phyloP scores from a whole-genome alignment of 352 stramenopile species.

The Phytopythium montanum region DNA sequence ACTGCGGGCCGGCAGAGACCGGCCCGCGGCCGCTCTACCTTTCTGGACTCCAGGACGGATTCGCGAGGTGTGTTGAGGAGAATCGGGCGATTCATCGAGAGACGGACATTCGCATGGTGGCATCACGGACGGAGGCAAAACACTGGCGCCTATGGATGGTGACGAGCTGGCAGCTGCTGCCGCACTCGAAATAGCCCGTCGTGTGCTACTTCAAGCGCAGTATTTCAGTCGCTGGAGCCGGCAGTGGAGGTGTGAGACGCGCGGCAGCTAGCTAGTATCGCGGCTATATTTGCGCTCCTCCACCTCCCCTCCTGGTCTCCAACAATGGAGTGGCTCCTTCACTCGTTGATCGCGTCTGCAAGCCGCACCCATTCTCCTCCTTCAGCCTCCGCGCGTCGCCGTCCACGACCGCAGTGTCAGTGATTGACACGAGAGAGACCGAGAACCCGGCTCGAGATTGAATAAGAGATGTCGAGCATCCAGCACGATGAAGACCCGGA shows the following conservation, averaged over 20 bases:
- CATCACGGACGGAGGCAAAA: background rate
- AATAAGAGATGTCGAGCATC: conserved; percentile 50
- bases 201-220: background rate
- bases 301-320: background rate
- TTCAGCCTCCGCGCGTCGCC: background rate
- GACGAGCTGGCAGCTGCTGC: background rate
- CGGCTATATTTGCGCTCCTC: background rate
- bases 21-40: background rate
- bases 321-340: background rate
- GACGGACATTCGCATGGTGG: background rate
- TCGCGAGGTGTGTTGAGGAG: background rate
- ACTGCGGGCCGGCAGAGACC: background rate
- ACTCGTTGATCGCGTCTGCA: background rate
- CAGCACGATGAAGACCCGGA: conserved; percentile 63
- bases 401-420: background rate
- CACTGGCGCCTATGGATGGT: background rate
- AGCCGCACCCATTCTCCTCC: background rate
- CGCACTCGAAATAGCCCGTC: background rate
- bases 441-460: too few relatives aligned
- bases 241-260: background rate
- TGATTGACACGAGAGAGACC: too few relatives aligned
- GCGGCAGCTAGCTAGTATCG: background rate
- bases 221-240: background rate
- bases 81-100: background rate
- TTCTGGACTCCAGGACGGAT: background rate